Percentiles rank a stretch among this genome's conserved stretches.
Conservation (phyloP, 2,329 filamentous ascomycete genomes). For the Colletotrichum sp. region DNA sequence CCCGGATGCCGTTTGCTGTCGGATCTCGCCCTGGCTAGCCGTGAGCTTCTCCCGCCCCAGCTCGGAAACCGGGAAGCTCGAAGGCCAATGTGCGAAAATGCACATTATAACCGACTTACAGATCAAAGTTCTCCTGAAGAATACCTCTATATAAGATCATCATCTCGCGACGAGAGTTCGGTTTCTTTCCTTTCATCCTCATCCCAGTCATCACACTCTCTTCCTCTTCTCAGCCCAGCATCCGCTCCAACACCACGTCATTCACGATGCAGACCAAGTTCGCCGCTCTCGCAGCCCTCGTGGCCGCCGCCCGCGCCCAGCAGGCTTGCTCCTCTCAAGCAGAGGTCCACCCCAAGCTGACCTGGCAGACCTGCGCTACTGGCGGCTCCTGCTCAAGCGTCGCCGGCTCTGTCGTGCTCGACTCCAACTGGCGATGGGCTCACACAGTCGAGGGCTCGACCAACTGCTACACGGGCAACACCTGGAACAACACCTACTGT, state of each 20-base stretch:
- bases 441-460: constrained; percentile 49
- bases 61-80: background rate
- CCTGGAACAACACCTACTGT: constrained; percentile 43
- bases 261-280: constrained; percentile 32
- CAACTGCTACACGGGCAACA: constrained; percentile 64
- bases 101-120: background rate
- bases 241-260: constrained; percentile 5
- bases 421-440: constrained; percentile 68
- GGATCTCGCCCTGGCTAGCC: background rate
- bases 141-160: constrained; percentile 4
- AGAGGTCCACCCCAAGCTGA: constrained; percentile 59
- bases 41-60: background rate
- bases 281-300: constrained; percentile 41
- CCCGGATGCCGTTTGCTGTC: constrained; percentile 13
- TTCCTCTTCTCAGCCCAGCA: background rate
- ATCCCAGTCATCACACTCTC: background rate
- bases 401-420: constrained; percentile 57
- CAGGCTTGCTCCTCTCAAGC: constrained; percentile 51
- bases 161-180: background rate
- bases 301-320: constrained; percentile 52
- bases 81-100: background rate
- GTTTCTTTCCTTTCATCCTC: background rate
- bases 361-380: constrained; percentile 57
- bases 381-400: constrained; percentile 55
- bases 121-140: background rate